Evolutionary conservation across 805 yeast genomes (phyloP).

Genomic region (Wickerhamomyces strasburgensis): DNA sequence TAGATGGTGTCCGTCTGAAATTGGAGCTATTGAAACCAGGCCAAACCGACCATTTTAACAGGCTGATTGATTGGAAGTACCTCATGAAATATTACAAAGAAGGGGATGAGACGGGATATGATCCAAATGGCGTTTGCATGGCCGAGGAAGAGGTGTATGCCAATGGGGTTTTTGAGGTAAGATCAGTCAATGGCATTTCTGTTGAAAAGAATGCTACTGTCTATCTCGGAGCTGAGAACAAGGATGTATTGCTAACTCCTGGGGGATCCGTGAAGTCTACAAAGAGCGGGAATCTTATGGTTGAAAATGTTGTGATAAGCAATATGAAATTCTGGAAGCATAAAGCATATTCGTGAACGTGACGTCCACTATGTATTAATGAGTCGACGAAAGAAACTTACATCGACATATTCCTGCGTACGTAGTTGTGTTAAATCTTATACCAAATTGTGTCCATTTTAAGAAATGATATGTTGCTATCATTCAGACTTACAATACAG

Average conservation of each 20-base stretch:
- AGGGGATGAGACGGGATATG: conserved; percentile 5
- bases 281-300: conserved; percentile 3
- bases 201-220: conserved; percentile 7
- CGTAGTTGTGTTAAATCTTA: too few relatives aligned
- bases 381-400: too few relatives aligned
- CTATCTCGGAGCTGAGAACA: conserved; percentile 7
- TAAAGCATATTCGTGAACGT: too few relatives aligned
- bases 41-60: conserved; percentile 36
- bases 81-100: conserved; percentile 6
- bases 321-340: conserved; percentile 11
- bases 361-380: too few relatives aligned
- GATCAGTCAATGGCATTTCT: conserved; percentile 20
- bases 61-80: conserved; percentile 25
- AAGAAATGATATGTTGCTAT: too few relatives aligned
- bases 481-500: too few relatives aligned
- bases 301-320: conserved; percentile 9
- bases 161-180: conserved; percentile 15
- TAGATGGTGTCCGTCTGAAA: conserved; percentile 39
- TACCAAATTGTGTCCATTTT: too few relatives aligned
- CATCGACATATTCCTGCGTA: too few relatives aligned
- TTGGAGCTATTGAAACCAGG: conserved; percentile 42
- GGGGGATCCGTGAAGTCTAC: conserved; percentile 5
- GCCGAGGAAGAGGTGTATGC: conserved; percentile 10
- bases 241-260: not conserved
- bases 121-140: conserved; percentile 10